Percentiles rank a stretch among this genome's conserved stretches.
phyloP scores from a whole-genome alignment of 805 yeast genomes.

The Isabelozyma heimii region DNA sequence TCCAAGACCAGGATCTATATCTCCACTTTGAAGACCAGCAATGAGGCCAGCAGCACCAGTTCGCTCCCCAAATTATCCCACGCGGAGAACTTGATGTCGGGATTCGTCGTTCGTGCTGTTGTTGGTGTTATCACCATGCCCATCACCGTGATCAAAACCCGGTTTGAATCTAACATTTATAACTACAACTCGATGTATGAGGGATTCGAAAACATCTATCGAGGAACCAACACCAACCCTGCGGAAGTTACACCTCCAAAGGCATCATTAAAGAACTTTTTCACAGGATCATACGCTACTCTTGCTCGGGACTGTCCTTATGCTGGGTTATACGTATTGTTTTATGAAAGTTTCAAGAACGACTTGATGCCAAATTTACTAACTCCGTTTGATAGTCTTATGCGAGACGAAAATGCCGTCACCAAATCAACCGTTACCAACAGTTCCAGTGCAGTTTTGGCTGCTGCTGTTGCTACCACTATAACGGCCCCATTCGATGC shows the following conservation, averaged over 20 bases:
- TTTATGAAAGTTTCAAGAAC: slow-evolving; percentile 75
- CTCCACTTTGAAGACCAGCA: slow-evolving; percentile 25
- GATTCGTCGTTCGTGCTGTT: slow-evolving; percentile 72
- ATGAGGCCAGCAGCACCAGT: slow-evolving; percentile 5
- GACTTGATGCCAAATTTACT: slow-evolving; percentile 43
- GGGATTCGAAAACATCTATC: slow-evolving; percentile 57
- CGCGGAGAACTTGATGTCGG: slow-evolving; percentile 68
- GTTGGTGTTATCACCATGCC: slow-evolving; percentile 95
- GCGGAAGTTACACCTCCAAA: slow-evolving; percentile 10
- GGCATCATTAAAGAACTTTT: slow-evolving; percentile 61
- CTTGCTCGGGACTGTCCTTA: slow-evolving; percentile 91
- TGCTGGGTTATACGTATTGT: slow-evolving; percentile 86
- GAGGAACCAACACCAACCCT: neutral
- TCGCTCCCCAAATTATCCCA: slow-evolving; percentile 69
- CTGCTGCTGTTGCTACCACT: slow-evolving; percentile 79
- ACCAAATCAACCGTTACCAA: slow-evolving; percentile 40
- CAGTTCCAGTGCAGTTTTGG: slow-evolving; percentile 68
- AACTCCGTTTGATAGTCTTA: slow-evolving; percentile 2
- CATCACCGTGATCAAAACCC: slow-evolving; percentile 81
- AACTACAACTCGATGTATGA: slow-evolving; percentile 60
- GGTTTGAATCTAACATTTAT: slow-evolving; percentile 82
- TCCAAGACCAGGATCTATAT: slow-evolving; percentile 56
- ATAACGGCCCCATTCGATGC: slow-evolving; percentile 95
- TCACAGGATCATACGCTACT: slow-evolving; percentile 86
- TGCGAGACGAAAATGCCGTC: neutral